phyloP scores from a whole-genome alignment of 768 basidiomycete genomes.

The Tylopilus felleus region DNA sequence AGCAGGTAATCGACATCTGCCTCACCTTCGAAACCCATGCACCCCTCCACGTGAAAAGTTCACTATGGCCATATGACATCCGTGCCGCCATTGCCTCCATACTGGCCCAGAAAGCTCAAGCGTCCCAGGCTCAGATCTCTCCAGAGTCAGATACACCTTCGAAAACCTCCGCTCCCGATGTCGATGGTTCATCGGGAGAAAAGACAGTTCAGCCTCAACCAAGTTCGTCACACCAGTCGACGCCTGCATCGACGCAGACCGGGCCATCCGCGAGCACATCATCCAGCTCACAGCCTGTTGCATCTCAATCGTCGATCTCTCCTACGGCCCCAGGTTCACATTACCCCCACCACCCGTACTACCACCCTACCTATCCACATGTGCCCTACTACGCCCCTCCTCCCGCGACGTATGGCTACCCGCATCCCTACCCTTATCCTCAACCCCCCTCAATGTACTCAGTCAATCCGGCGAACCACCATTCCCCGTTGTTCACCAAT shows the following conservation, averaged over 20 bases:
- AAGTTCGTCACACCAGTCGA: constrained; percentile 17
- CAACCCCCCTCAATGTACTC: constrained; percentile 33
- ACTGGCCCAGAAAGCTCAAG: constrained; percentile 29
- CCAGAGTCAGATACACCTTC: constrained; percentile 9
- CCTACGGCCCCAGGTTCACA: constrained; percentile 27
- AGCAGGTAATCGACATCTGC: constrained; percentile 79
- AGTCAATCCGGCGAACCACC: constrained; percentile 27
- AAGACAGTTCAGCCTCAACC: constrained; percentile 14
- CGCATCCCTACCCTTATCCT: constrained; percentile 33
- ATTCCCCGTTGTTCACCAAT: constrained; percentile 34
- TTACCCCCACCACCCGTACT: constrained; percentile 57
- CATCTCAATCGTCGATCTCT: constrained; percentile 20
- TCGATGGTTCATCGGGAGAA: constrained; percentile 14
- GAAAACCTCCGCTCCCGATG: constrained; percentile 12
- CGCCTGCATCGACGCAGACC: constrained; percentile 25
- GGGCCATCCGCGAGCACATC: constrained; percentile 18
- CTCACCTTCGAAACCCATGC: constrained; percentile 68
- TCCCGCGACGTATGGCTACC: constrained; percentile 37
- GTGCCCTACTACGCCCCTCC: constrained; percentile 59
- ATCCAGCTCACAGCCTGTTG: constrained; percentile 17
- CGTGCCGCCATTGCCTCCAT: constrained; percentile 59
- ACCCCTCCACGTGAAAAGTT: constrained; percentile 56
- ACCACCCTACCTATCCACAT: constrained; percentile 60
- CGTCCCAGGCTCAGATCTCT: constrained; percentile 18
- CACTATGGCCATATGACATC: constrained; percentile 74